Conservation (phyloP, 1,284 basidiomycete genomes). For the Cutaneotrichosporon sp. region DNA sequence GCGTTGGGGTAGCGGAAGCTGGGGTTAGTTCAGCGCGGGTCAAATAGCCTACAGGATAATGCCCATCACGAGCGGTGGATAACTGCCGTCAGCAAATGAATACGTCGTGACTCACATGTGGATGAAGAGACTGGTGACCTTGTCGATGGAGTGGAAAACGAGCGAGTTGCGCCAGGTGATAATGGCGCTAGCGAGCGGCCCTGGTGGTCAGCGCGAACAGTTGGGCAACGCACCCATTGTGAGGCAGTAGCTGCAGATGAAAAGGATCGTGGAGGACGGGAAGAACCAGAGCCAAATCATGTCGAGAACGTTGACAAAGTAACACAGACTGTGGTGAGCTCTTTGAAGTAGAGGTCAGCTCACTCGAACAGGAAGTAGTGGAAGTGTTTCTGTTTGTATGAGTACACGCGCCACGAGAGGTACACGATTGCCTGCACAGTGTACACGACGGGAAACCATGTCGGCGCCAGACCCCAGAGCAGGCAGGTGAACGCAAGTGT, state of each 20-base stretch:
- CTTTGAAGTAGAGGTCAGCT: constrained; percentile 5
- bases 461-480: constrained; percentile 72
- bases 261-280: constrained; percentile 65
- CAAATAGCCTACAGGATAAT: constrained; percentile 65
- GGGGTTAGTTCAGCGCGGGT: background rate
- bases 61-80: constrained; percentile 77
- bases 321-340: constrained; percentile 57
- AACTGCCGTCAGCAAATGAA: constrained; percentile 25
- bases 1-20: constrained; percentile 19
- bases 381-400: constrained; percentile 78
- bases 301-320: constrained; percentile 81
- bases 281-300: constrained; percentile 80
- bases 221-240: constrained; percentile 57
- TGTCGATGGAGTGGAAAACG: constrained; percentile 93
- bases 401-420: constrained; percentile 71
- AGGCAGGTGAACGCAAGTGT: constrained; percentile 75
- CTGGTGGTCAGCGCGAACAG: constrained; percentile 29
- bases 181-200: constrained; percentile 83
- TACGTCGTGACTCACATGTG: constrained; percentile 63
- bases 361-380: constrained; percentile 89
- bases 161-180: constrained; percentile 92
- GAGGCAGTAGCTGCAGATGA: constrained; percentile 80
- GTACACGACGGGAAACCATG: constrained; percentile 58
- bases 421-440: constrained; percentile 70
- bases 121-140: constrained; percentile 84